Base-by-base conservation (phyloP, 371 early-diverging fungal species). In the Mortierella sp. region DNA sequence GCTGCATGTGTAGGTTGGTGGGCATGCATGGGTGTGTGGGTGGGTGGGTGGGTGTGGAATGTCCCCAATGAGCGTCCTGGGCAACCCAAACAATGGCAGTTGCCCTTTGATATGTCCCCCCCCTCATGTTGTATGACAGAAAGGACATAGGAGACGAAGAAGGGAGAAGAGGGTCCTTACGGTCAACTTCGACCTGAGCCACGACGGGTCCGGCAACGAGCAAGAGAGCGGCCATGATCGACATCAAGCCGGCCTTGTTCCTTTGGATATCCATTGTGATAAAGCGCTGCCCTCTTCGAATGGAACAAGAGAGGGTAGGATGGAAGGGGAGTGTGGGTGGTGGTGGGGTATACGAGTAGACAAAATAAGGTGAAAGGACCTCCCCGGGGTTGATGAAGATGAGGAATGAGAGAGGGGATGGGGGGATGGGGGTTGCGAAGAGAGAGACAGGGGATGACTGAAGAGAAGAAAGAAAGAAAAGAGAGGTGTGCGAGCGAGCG, bases 201-300 rank as follows among this genome's bases (percentile, higher is more conserved):
- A 53, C 49, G 60, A 56, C 56, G 18, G 73, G 73, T 27, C 31
- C 31, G 48, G 65, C 71, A 61, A 67, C 61, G 47, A 72, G 73
- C 50, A 72, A 18, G 50, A 64, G 47, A 47, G 58, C 45, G 58
- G 60, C 61, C 67, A 72, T 38, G 67, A 72, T 63, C 73, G 67
- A 67, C 30, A 64, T 67, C 73, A 72, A 34, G 31, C 64, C 57
- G 60, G 73, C 73, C 57, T 72, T 72, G 67, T 67, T 72, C 73
- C 59, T 62, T 55, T 61, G 61, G 53, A 54, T 62, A 54, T 64
- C 64, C 61, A 72, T 71, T 30, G 52, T 49, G 53, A 53, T 13
- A 51, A 48, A 59, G 28, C 49, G 47, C 53, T 45, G 54, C 58
- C 51, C 63, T 49, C 49, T 52, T 47, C 31, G 46, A 42, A 47